phyloP scores from a whole-genome alignment of 257 asterid species.

The Primulina huaijiensis region DNA sequence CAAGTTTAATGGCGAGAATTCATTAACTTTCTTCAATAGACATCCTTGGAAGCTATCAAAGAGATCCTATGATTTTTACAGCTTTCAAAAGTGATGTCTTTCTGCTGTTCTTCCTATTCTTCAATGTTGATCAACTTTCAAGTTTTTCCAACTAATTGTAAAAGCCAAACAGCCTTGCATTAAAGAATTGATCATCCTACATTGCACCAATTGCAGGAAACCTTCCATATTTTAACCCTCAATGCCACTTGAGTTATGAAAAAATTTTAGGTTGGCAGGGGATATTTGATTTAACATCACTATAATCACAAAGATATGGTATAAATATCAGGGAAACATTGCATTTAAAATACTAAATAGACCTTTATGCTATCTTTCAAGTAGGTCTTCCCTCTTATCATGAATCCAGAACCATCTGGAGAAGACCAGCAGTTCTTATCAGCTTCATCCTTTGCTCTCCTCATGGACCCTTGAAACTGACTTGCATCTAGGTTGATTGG shows the following conservation, averaged over 20 bases:
- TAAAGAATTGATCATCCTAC: not conserved
- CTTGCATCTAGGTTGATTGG: conserved; percentile 50
- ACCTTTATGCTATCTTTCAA: conserved; percentile 86
- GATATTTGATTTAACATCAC: conserved; percentile 12
- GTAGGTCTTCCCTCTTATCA: conserved; percentile 94
- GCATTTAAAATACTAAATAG: conserved; percentile 16
- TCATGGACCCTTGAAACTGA: conserved; percentile 75
- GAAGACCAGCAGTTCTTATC: conserved; percentile 86
- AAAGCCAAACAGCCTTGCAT: not conserved
- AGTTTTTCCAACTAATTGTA: not conserved
- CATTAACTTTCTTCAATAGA: not conserved
- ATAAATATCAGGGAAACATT: not conserved
- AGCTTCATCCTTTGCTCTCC: conserved; percentile 63
- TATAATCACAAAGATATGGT: conserved; percentile 18
- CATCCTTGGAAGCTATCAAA: not conserved
- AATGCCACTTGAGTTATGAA: not conserved
- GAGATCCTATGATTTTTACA: not conserved
- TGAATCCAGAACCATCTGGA: conserved; percentile 89
- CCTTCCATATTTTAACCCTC: not conserved
- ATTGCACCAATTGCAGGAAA: not conserved
- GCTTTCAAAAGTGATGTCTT: not conserved
- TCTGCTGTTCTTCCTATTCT: not conserved
- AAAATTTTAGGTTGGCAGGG: not conserved
- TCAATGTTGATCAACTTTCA: not conserved
- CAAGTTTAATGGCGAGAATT: not conserved